Evolutionary conservation across 345 rosid species (phyloP).

Genomic region (Syzygium jambos): DNA sequence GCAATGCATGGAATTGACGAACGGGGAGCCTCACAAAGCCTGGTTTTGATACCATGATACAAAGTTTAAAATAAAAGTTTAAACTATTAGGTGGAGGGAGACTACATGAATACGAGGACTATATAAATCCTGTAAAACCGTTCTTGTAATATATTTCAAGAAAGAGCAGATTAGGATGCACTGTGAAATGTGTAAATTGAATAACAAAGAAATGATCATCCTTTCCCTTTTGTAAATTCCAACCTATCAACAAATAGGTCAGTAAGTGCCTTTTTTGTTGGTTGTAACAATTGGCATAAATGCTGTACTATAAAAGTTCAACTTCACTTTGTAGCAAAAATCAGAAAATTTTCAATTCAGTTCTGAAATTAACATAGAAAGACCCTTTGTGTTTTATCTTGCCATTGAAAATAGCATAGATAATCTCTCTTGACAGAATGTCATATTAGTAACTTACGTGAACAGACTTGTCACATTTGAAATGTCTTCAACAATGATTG

Average conservation of each 20-base stretch:
- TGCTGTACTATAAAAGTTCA: not conserved
- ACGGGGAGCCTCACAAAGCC: not conserved
- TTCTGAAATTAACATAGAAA: not conserved
- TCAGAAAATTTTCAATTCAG: not conserved
- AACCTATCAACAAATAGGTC: not conserved
- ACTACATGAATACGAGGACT: not conserved
- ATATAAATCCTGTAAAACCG: not conserved
- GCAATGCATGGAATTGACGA: not conserved
- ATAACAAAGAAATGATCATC: not conserved
- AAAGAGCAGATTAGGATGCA: not conserved
- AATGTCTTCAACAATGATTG: not conserved
- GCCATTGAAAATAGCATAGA: not conserved
- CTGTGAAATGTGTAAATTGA: not conserved
- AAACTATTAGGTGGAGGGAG: not conserved
- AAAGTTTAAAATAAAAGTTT: not conserved
- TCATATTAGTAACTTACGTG: not conserved
- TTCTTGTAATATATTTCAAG: not conserved
- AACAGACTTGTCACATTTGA: not conserved
- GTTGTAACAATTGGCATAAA: not conserved
- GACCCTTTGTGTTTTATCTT: not conserved
- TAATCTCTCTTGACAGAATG: not conserved
- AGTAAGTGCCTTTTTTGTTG: not conserved
- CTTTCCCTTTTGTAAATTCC: not conserved
- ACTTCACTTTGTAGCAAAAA: not conserved
- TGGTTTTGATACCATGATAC: not conserved